Percentiles rank a stretch among this genome's conserved stretches.
These are phyloP conservation scores for Debaryomyces robertsiae DNA, from an alignment of 1,139 yeast genomes.

Conservation along the genomic window DNA sequence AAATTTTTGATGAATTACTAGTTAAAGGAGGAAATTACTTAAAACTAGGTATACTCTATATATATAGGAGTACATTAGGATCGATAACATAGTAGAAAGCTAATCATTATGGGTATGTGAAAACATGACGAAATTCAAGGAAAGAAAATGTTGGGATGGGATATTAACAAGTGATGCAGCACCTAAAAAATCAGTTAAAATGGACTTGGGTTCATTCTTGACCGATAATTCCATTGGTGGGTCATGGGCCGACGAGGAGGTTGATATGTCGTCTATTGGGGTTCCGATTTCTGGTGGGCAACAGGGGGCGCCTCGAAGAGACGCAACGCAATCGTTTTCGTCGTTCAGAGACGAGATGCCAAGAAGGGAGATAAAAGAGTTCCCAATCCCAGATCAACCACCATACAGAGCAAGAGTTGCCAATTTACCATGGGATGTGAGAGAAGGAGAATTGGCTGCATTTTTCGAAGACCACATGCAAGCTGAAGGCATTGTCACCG, in stretches of 20 bases:
- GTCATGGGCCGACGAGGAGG: conserved; percentile 64
- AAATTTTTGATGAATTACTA: conserved; percentile 8
- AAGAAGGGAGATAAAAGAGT: conserved; percentile 58
- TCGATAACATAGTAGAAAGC: not conserved
- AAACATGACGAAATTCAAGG: not conserved
- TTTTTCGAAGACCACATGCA: conserved; percentile 70
- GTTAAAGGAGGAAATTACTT: conserved; percentile 1
- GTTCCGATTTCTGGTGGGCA: conserved; percentile 39
- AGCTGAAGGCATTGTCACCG: conserved; percentile 49
- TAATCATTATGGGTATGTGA: conserved; percentile 22
- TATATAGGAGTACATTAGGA: conserved; percentile 3
- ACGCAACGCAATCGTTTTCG: conserved; percentile 6
- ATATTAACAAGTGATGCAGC: conserved; percentile 31
- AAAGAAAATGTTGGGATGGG: conserved; percentile 4
- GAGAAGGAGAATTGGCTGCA: conserved; percentile 64
- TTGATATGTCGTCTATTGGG: conserved; percentile 56
- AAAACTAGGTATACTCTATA: not conserved
- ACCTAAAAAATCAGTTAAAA: conserved; percentile 48
- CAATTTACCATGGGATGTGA: conserved; percentile 82
- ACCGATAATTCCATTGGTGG: conserved; percentile 52
- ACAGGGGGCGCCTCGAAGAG: conserved; percentile 18
- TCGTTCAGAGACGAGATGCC: conserved; percentile 17
- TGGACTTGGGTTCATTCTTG: conserved; percentile 55
- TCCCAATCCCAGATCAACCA: conserved; percentile 86
- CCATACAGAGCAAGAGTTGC: conserved; percentile 89